These are phyloP conservation scores for Talaromyces islandicus DNA, from an alignment of 2,329 filamentous ascomycete species.

Conservation along the genomic window DNA sequence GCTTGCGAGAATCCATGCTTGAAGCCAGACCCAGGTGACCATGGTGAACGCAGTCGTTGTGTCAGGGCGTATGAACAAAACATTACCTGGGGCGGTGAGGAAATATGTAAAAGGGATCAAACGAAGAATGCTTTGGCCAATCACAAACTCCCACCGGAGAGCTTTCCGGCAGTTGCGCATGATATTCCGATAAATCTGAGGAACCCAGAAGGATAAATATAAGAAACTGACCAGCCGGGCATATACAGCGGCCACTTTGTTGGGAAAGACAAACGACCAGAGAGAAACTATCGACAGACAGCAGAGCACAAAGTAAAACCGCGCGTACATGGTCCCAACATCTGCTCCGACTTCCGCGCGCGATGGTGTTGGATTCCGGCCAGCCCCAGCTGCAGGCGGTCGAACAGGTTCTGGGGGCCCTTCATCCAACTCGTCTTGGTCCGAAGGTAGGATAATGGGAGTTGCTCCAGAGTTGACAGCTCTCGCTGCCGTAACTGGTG, in stretches of 20 bases:
- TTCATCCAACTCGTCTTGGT: slow-evolving; percentile 47
- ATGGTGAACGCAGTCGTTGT: slow-evolving; percentile 58
- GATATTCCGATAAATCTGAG: slow-evolving; percentile 86
- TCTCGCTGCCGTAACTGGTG: slow-evolving; percentile 45
- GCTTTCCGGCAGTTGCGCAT: slow-evolving; percentile 88
- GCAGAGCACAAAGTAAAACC: slow-evolving; percentile 57
- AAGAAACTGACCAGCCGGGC: slow-evolving; percentile 59
- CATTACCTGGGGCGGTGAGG: slow-evolving; percentile 69
- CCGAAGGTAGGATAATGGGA: slow-evolving; percentile 54
- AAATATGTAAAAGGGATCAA: slow-evolving; percentile 81
- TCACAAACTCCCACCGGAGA: slow-evolving; percentile 82
- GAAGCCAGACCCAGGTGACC: slow-evolving; percentile 77
- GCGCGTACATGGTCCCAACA: slow-evolving; percentile 54
- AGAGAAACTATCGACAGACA: slow-evolving; percentile 54
- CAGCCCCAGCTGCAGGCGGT: slow-evolving; percentile 10
- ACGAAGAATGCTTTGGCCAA: slow-evolving; percentile 74
- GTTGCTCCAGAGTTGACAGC: slow-evolving; percentile 44
- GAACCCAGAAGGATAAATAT: slow-evolving; percentile 87
- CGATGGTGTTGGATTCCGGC: slow-evolving; percentile 22
- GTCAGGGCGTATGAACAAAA: slow-evolving; percentile 71
- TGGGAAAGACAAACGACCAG: slow-evolving; percentile 54
- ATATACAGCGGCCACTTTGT: slow-evolving; percentile 48
- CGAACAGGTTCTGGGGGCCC: slow-evolving; percentile 27
- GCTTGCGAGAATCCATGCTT: slow-evolving; percentile 68
- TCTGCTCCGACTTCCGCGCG: slow-evolving; percentile 36